These are phyloP conservation scores for Ascochyta clinopodiicola DNA, from an alignment of 2,329 filamentous ascomycete genomes.

Conservation along the genomic window DNA sequence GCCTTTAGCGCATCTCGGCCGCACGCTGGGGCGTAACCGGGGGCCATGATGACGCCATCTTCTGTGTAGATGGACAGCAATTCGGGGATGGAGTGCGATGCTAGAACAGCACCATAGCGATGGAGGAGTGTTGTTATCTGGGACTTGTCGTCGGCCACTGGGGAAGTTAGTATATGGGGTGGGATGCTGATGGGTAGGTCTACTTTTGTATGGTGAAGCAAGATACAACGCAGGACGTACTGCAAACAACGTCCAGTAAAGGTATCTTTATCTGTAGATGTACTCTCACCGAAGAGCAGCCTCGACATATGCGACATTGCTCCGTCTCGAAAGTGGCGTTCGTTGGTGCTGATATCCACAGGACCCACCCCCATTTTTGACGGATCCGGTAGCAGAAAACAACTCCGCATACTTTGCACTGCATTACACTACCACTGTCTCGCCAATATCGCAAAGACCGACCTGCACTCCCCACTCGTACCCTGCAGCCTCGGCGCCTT, in stretches of 20 bases:
- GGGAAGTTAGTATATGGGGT: background rate
- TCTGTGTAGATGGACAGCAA: slow-evolving; percentile 16
- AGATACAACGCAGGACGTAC: background rate
- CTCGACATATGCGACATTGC: background rate
- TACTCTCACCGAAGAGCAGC: background rate
- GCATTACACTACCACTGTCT: slow-evolving; percentile 52
- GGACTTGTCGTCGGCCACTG: slow-evolving; percentile 6
- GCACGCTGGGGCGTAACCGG: background rate
- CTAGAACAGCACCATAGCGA: slow-evolving; percentile 12
- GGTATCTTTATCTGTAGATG: background rate
- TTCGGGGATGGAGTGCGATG: slow-evolving; percentile 10
- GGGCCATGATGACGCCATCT: slow-evolving; percentile 13
- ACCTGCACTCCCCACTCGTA: slow-evolving; percentile 48
- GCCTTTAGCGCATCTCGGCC: slow-evolving; percentile 6
- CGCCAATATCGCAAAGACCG: slow-evolving; percentile 55
- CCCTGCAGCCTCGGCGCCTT: slow-evolving; percentile 52
- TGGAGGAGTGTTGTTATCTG: slow-evolving; percentile 11
- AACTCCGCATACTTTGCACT: too few species aligned
- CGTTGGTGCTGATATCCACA: background rate
- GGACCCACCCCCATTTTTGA: slow-evolving; percentile 10
- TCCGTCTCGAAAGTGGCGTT: slow-evolving; percentile 2
- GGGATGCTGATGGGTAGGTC: background rate
- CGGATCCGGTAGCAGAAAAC: background rate
- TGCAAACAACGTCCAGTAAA: background rate
- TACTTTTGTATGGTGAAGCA: background rate